A percentile compares a stretch with the other conserved stretches of the same genome.
Conservation (phyloP, 2,329 filamentous ascomycete genomes). For the Arthrinium phaeospermum region DNA sequence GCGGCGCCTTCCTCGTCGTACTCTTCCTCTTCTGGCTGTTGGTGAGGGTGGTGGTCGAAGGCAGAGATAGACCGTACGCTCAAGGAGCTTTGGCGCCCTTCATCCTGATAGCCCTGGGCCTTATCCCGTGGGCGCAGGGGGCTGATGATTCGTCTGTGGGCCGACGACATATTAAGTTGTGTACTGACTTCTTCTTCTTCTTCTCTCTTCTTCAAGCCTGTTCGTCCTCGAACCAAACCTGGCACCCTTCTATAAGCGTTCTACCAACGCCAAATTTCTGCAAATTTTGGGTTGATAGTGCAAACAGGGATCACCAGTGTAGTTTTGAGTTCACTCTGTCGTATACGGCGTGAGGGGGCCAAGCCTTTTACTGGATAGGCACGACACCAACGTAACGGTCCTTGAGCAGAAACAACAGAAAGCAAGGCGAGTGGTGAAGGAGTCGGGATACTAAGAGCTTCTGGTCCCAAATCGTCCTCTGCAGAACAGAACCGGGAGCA, state of each 20-base stretch:
- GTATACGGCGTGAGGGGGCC: neutral
- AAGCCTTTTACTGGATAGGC: neutral
- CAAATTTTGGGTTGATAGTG: neutral
- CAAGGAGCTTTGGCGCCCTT: slow-evolving; percentile 12
- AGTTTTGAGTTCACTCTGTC: neutral
- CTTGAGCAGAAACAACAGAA: neutral
- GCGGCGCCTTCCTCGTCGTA: slow-evolving; percentile 19
- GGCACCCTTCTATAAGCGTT: neutral
- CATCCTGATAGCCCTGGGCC: neutral
- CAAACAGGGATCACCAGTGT: neutral
- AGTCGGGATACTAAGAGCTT: neutral
- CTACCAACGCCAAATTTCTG: neutral
- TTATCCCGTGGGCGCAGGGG: neutral
- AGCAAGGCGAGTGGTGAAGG: neutral
- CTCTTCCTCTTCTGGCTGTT: neutral
- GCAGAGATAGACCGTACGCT: slow-evolving; percentile 23
- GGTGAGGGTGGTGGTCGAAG: slow-evolving; percentile 15
- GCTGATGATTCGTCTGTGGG: neutral
- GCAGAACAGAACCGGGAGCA: neutral
- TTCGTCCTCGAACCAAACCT: neutral
- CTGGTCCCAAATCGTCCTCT: neutral
- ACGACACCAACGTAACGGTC: neutral
- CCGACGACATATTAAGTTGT: neutral
- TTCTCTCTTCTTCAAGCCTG: neutral
- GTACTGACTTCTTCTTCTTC: neutral